Evolutionary conservation across 2,329 filamentous ascomycete species (phyloP).

Genomic region (Sporothrix variecibatus): DNA sequence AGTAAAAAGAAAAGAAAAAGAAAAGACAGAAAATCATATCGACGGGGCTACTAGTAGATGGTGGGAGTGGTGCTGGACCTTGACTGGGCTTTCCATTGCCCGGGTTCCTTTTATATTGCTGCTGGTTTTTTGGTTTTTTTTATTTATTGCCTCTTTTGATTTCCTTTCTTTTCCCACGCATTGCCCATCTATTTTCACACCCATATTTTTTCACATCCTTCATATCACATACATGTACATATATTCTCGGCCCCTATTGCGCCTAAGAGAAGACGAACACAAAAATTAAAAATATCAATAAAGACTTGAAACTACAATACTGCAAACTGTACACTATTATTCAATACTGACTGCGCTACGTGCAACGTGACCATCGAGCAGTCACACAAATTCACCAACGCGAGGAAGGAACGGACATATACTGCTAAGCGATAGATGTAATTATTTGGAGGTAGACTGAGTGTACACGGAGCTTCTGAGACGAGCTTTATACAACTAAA

Average conservation of each 20-base stretch:
- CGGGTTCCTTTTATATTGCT: background rate
- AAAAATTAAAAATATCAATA: constrained; percentile 11
- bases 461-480: constrained; percentile 5
- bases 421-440: background rate
- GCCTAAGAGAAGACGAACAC: constrained; percentile 3
- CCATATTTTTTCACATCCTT: background rate
- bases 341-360: background rate
- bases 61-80: background rate
- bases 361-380: background rate
- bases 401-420: background rate
- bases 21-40: background rate
- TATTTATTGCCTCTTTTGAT: background rate
- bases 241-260: constrained; percentile 21
- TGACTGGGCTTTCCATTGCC: background rate
- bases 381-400: background rate
- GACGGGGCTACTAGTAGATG: constrained; percentile 1
- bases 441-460: background rate
- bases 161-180: background rate
- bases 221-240: constrained; percentile 15
- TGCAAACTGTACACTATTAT: too few species aligned
- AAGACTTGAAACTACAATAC: background rate
- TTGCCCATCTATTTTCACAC: background rate
- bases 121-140: background rate
- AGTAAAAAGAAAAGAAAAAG: background rate
- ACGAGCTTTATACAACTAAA: constrained; percentile 13